Base-by-base conservation (phyloP, 1,139 yeast genomes). In the Kurtzmaniella quercitrusa region DNA sequence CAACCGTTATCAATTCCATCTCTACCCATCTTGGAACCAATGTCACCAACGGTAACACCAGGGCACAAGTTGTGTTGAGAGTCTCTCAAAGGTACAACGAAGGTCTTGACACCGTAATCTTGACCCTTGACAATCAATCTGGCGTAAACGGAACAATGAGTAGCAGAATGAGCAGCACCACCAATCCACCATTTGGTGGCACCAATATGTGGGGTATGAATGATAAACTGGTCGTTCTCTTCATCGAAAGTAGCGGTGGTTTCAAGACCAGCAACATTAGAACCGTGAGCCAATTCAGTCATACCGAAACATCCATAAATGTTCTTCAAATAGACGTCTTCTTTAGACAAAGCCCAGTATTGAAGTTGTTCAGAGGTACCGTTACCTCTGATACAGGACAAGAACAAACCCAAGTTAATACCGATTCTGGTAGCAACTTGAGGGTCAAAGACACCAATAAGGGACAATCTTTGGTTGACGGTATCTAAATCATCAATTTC, bases 351-450 rank as follows among this genome's bases (percentile, higher is more conserved):
- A 46, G 68, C 60, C 77, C 77, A 71, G 60, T 63, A 71, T 41
- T 62, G 55, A 49, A 65, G 62, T 55, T 71, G 77, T 33, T 63
- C 68, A 25, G 52, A 46, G 43, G 93, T 82, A 51, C 93, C 94
- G 49, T 83, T 81, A 43, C 93, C 91, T 53, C 77, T 79, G 48
- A 85, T 66, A 50, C 90, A 82, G 52, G 79, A 78, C 52, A 83
- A 70, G 59, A 85, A 85, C 46, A 85, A 71, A 5, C 89, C 90
- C 56, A 81, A 70, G 64, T 85, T 87, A 44, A 85, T 85, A 41
- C 86, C 60, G 51, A 75, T 56, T 56, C 75, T 57, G 49, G 67
- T 71, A 44, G 65, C 86, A 39, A 81, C 62, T 48, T 89, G 75
- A 18, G 93, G 87, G 49, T 81, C 76, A 48, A 59, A 73, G 27